Percentiles rank a stretch among this genome's conserved stretches.
phyloP scores from a whole-genome alignment of 768 basidiomycete genomes.

The Suillus lakei region DNA sequence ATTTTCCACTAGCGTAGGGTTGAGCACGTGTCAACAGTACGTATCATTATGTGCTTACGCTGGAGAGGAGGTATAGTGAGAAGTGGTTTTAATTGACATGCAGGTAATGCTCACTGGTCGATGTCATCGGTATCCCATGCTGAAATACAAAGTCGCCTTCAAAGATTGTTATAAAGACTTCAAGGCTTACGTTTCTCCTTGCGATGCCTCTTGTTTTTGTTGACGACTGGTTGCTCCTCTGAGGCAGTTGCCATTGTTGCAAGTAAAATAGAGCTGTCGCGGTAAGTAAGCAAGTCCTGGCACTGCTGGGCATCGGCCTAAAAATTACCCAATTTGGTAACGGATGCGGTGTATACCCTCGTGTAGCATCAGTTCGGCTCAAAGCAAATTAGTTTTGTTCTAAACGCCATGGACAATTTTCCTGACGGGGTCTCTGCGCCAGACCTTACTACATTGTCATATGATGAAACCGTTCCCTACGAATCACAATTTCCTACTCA shows the following conservation, averaged over 20 bases:
- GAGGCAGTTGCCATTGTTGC: conserved; percentile 25
- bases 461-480: conserved; percentile 59
- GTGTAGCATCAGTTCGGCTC: not conserved
- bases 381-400: not conserved
- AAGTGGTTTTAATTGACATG: conserved; percentile 10
- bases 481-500: conserved; percentile 57
- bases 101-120: conserved; percentile 79
- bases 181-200: conserved; percentile 89
- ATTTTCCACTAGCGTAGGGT: conserved; percentile 76
- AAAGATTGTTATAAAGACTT: not conserved
- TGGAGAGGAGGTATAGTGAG: conserved; percentile 25
- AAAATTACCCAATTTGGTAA: conserved; percentile 6
- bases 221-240: conserved; percentile 51
- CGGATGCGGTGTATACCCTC: not conserved
- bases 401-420: conserved; percentile 52
- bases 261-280: not conserved
- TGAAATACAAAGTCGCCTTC: conserved; percentile 37
- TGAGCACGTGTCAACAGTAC: conserved; percentile 17
- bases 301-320: not conserved
- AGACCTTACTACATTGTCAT: conserved; percentile 45
- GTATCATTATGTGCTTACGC: conserved; percentile 43
- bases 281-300: not conserved
- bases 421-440: conserved; percentile 40
- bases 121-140: conserved; percentile 99
- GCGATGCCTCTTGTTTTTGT: conserved; percentile 87